phyloP scores from a whole-genome alignment of 2,329 filamentous ascomycete genomes.

The Stachybotrys elegans region DNA sequence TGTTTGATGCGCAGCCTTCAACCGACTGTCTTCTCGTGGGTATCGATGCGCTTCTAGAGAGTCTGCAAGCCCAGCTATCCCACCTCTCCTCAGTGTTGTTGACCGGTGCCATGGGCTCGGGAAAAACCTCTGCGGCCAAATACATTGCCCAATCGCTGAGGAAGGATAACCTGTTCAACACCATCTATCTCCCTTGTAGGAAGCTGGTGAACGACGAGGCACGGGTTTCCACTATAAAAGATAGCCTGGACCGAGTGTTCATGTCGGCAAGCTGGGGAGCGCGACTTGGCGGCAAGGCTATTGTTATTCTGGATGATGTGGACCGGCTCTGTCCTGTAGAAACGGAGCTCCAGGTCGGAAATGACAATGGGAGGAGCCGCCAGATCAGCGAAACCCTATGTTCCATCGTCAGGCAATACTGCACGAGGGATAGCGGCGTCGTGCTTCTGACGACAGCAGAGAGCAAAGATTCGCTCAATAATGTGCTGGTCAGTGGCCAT shows the following conservation, averaged over 20 bases:
- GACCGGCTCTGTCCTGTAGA: constrained; percentile 91
- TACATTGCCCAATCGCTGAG: constrained; percentile 70
- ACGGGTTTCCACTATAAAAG: constrained; percentile 83
- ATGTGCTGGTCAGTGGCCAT: constrained; percentile 84
- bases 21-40: constrained; percentile 66
- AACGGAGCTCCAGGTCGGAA: constrained; percentile 88
- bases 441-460: constrained; percentile 88
- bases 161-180: constrained; percentile 70
- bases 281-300: constrained; percentile 72
- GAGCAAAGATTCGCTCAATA: constrained; percentile 88
- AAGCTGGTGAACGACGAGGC: constrained; percentile 89
- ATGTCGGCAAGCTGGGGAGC: constrained; percentile 89
- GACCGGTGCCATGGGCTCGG: constrained; percentile 83
- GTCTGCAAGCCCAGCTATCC: constrained; percentile 69
- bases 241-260: constrained; percentile 78
- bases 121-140: constrained; percentile 79
- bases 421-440: constrained; percentile 71
- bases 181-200: constrained; percentile 80
- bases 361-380: constrained; percentile 86
- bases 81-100: constrained; percentile 86
- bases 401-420: constrained; percentile 78
- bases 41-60: constrained; percentile 70
- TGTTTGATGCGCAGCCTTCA: constrained; percentile 51
- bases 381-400: constrained; percentile 89
- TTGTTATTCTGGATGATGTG: constrained; percentile 88